Conservation (phyloP, 2,329 filamentous ascomycete genomes). For the Botrytis fragariae region DNA sequence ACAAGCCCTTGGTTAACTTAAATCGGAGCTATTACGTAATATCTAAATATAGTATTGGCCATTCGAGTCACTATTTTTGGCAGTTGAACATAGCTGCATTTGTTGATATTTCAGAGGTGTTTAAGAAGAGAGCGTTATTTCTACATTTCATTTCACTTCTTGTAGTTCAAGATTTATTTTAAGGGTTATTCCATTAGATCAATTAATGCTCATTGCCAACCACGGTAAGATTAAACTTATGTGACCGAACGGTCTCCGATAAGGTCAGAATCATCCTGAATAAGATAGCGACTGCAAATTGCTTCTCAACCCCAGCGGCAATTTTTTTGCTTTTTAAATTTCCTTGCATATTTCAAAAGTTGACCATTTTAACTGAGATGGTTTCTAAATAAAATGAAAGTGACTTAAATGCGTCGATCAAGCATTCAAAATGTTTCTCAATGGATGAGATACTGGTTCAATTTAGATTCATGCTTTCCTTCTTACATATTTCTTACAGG, state of each 20-base stretch:
- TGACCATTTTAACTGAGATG: not conserved
- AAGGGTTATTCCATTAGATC: not conserved
- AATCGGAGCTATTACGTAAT: not conserved
- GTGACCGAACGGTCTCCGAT: not conserved
- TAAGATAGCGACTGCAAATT: not conserved
- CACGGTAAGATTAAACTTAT: not conserved
- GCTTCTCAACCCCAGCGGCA: not conserved
- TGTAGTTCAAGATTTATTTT: not conserved
- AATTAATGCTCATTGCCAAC: not conserved
- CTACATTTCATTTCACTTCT: not conserved
- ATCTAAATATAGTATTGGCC: not conserved
- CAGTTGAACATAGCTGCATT: not conserved
- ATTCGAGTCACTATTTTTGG: not conserved
- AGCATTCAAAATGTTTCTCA: not conserved
- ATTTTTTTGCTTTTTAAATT: not conserved
- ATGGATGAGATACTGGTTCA: not conserved
- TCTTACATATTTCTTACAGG: not conserved
- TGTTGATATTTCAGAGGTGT: not conserved
- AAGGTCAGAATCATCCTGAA: not conserved
- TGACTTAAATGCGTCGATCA: not conserved
- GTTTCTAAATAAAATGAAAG: not conserved
- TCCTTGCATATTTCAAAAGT: not conserved
- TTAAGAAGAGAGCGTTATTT: not conserved
- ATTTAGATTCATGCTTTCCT: not conserved
- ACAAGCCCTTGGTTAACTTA: not conserved